phyloP scores from a whole-genome alignment of 2,329 filamentous ascomycete species.

The Scedosporium boydii region DNA sequence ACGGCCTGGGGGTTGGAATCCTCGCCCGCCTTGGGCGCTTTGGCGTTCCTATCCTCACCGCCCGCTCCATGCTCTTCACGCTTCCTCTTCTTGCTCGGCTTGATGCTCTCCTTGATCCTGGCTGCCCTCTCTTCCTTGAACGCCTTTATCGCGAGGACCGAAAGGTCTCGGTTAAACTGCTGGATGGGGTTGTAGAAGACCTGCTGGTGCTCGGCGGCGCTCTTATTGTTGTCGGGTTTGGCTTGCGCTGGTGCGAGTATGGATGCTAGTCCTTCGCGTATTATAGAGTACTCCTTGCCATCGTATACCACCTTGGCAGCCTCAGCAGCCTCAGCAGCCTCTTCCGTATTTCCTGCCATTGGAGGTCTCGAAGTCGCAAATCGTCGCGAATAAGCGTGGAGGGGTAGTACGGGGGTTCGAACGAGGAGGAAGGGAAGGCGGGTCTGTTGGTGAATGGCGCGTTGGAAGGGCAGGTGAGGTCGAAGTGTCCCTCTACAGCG shows the following conservation, averaged over 20 bases:
- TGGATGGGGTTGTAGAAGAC: constrained; percentile 99
- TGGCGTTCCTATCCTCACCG: constrained; percentile 32
- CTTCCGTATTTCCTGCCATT: background rate
- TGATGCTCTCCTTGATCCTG: constrained; percentile 13
- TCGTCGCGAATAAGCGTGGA: background rate
- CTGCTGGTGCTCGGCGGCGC: constrained; percentile 47
- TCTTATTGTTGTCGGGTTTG: constrained; percentile 30
- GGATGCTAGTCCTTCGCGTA: constrained; percentile 47
- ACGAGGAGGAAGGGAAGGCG: background rate
- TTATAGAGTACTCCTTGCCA: constrained; percentile 39
- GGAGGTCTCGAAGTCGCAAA: background rate
- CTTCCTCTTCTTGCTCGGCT: constrained; percentile 27
- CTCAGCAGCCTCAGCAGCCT: background rate
- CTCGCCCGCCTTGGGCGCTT: constrained; percentile 16
- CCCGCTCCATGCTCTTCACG: constrained; percentile 33
- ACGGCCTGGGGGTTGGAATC: constrained; percentile 1
- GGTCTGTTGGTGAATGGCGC: background rate
- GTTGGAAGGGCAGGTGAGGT: background rate
- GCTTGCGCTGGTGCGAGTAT: constrained; percentile 43
- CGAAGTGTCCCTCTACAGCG: background rate
- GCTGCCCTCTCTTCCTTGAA: constrained; percentile 59
- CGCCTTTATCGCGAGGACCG: constrained; percentile 81
- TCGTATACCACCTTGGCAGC: constrained; percentile 15
- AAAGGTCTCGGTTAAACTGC: constrained; percentile 95
- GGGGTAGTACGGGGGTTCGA: background rate